These are phyloP conservation scores for Dipteronia sinensis DNA, from an alignment of 345 rosid species.

Conservation along the genomic window DNA sequence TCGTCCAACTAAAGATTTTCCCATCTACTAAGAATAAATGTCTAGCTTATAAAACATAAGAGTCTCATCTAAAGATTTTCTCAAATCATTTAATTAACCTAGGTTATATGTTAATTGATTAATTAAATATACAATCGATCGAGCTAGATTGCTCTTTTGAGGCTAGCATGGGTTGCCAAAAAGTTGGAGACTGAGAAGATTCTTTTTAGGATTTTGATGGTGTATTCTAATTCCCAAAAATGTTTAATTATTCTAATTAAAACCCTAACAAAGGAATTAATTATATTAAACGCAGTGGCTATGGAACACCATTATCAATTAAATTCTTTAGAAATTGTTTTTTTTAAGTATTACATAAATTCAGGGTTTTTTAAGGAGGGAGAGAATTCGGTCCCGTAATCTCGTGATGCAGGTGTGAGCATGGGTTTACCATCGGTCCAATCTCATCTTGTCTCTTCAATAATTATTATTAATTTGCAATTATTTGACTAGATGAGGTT, in stretches of 20 bases:
- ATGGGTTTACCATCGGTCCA: too few species aligned
- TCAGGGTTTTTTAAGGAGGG: too few species aligned
- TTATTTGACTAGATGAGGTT: too few species aligned
- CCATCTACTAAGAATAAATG: background rate
- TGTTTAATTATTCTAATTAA: slow-evolving; percentile 8
- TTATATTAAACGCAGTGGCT: background rate
- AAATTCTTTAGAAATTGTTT: too few species aligned
- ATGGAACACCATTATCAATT: background rate
- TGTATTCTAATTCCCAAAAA: slow-evolving; percentile 21
- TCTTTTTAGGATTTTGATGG: slow-evolving; percentile 26
- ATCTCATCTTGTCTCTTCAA: too few species aligned
- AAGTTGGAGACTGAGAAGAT: slow-evolving; percentile 43
- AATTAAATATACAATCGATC: background rate
- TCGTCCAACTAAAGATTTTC: background rate
- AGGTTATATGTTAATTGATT: background rate
- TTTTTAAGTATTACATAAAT: too few species aligned
- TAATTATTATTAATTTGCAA: too few species aligned
- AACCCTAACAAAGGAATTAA: background rate
- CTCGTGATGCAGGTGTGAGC: too few species aligned
- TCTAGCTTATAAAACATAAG: background rate
- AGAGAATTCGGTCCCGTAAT: too few species aligned
- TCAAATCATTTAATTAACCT: background rate
- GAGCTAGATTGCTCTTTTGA: background rate
- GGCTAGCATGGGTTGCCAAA: slow-evolving; percentile 32
- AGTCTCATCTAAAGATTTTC: background rate